Percentiles rank a stretch among this genome's conserved stretches.
These are phyloP conservation scores for Juncus inflexus DNA, from an alignment of 176 grass and related monocot genomes.

Conservation along the genomic window DNA sequence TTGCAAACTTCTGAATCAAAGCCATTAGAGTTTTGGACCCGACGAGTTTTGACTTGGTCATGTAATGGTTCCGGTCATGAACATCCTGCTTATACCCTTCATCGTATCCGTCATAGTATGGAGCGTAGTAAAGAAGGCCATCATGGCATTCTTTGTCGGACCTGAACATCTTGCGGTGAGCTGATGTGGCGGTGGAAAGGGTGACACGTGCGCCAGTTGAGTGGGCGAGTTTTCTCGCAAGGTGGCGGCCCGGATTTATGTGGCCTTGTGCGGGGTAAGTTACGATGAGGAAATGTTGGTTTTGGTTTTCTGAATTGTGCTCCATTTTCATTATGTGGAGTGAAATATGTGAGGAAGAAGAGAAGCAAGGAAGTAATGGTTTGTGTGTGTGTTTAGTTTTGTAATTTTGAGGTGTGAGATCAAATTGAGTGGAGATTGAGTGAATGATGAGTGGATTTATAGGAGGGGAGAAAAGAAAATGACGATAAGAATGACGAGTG, in stretches of 20 bases:
- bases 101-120: constrained; percentile 57
- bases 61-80: constrained; percentile 20
- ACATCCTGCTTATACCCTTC: constrained; percentile 19
- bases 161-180: constrained; percentile 44
- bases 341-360: no score
- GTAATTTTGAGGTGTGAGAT: no score
- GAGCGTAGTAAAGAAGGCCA: constrained; percentile 29
- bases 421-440: no score
- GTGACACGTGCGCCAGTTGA: constrained; percentile 38
- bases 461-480: no score
- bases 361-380: no score
- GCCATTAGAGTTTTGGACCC: constrained; percentile 30
- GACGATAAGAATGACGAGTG: no score
- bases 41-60: not conserved
- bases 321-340: no score
- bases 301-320: not conserved
- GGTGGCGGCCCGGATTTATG: constrained; percentile 62
- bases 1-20: constrained; percentile 30
- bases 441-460: no score
- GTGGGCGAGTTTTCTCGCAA: constrained; percentile 34
- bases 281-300: constrained; percentile 53
- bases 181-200: constrained; percentile 45
- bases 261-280: constrained; percentile 52
- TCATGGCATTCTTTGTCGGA: constrained; percentile 27
- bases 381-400: no score